Conservation (phyloP, 2,329 filamentous ascomycete genomes). For the Paecilomyces variotii region DNA sequence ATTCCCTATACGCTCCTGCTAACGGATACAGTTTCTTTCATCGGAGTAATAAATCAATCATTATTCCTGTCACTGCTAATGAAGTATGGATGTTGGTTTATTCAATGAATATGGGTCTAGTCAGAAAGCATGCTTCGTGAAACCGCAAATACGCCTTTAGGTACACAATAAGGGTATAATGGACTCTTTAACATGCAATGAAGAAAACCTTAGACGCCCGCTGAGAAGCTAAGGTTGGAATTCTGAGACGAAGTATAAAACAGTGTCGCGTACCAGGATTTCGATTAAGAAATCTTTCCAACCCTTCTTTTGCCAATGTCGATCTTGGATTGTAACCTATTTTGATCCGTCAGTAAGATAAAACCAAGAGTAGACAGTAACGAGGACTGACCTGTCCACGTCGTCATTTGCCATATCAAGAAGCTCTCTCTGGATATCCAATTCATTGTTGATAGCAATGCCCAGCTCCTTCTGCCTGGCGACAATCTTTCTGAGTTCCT, state of each 20-base stretch:
- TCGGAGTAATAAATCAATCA: conserved; percentile 7
- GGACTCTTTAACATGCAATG: neutral
- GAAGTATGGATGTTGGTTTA: neutral
- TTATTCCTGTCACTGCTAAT: neutral
- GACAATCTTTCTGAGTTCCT: conserved; percentile 52
- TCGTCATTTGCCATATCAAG: conserved; percentile 53
- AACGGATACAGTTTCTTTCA: conserved; percentile 14
- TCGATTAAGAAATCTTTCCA: conserved; percentile 37
- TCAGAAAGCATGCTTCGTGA: neutral
- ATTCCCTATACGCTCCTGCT: conserved; percentile 3
- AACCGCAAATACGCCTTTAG: neutral
- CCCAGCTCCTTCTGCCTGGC: conserved; percentile 54
- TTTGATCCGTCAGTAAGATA: conserved; percentile 9
- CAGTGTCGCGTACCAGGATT: neutral
- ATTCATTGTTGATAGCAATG: conserved; percentile 54
- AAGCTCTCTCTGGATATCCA: conserved; percentile 55
- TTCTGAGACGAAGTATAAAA: neutral
- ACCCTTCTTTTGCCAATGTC: conserved; percentile 41
- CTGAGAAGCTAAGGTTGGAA: neutral
- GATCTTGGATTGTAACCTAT: conserved; percentile 37
- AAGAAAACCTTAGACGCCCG: neutral
- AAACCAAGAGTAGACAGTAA: neutral
- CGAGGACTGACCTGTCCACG: conserved; percentile 38
- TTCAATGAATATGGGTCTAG: neutral
- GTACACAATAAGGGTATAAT: neutral